Evolutionary conservation across 306 rosid genomes (phyloP), one percentile per base, ranked within the genome.

Genomic region (Sesbania bispinosa): DNA sequence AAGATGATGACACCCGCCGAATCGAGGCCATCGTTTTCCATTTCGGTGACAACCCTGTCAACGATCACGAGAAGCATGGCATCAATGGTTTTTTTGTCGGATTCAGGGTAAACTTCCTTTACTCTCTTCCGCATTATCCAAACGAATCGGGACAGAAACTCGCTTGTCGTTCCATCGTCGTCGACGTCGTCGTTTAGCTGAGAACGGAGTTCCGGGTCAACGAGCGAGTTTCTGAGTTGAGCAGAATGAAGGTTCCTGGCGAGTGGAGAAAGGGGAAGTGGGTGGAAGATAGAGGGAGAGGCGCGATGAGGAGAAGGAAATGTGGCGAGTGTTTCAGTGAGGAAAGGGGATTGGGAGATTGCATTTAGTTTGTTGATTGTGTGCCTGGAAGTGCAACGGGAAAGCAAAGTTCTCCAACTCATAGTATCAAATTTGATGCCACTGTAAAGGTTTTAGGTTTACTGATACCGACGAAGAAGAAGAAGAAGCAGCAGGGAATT

Each of bases 81-180:
- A 45, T 89, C 86, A 2, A 87, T 27, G 0, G 97, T 94, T 13
- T 45, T 51, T 35, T 89, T 89, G 9, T 94, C 89, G 11, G 80
- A 84, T 14, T 69, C 81, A 0, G 87, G 87, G 54, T 80, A 89
- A 0, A 64, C 62, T 62, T 82, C 92, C 7, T 71, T 39, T 2
- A 91, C 81, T 48, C 79, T 87, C 74, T 80, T 83, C 5, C 95
- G 81, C 85, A 94, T 91, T 27, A 82, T 72, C 96, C 95, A 89
- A 3, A 85, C 92, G 26, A 94, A 91, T 11, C 97, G 75, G 6
- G 97, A 89, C 46, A 94, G 57, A 48, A 94, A 94, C 67, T 94
- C 97, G 57, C 79, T 82, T 39, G 88, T 82, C 0, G 81, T 67
- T 33, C 78, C 88, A 7, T 86, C 94, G 5, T 55, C 82, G 15